Conservation (phyloP, 192 early-diverging fungal species). For the Coemansia erecta region DNA sequence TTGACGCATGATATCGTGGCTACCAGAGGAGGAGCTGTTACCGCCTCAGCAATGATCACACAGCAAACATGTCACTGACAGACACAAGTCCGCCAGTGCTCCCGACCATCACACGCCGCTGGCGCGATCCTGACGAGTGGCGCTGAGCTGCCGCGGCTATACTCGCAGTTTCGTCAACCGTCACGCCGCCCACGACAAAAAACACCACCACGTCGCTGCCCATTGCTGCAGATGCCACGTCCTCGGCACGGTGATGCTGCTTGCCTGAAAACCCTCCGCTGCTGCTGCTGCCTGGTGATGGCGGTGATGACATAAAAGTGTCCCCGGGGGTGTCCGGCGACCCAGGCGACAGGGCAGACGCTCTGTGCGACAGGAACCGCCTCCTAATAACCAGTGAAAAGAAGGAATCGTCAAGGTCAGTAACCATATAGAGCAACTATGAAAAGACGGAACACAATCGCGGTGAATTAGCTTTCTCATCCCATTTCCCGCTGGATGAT, state of each 20-base stretch:
- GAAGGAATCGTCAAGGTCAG: neutral
- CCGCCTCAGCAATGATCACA: too few species aligned
- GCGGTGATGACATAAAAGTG: neutral
- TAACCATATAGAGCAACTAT: neutral
- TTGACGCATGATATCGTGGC: too few species aligned
- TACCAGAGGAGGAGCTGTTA: too few species aligned
- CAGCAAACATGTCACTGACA: too few species aligned
- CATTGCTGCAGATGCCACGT: conserved; percentile 11
- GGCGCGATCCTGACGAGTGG: conserved; percentile 4
- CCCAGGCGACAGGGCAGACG: conserved; percentile 1
- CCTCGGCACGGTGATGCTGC: conserved; percentile 12
- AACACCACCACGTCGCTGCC: conserved; percentile 30
- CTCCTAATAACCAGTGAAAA: conserved; percentile 16
- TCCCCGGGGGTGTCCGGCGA: neutral
- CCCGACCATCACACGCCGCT: too few species aligned
- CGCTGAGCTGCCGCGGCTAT: conserved; percentile 18
- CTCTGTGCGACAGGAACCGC: conserved; percentile 31
- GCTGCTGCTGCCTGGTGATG: neutral
- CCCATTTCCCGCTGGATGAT: neutral
- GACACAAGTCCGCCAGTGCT: too few species aligned
- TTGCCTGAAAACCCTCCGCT: neutral
- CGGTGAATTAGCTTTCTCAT: neutral
- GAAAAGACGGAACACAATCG: neutral
- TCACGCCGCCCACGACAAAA: conserved; percentile 44
- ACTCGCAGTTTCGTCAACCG: conserved; percentile 34